These are phyloP conservation scores for Platanthera zijinensis DNA, from an alignment of 106 monocot species.

Conservation along the genomic window DNA sequence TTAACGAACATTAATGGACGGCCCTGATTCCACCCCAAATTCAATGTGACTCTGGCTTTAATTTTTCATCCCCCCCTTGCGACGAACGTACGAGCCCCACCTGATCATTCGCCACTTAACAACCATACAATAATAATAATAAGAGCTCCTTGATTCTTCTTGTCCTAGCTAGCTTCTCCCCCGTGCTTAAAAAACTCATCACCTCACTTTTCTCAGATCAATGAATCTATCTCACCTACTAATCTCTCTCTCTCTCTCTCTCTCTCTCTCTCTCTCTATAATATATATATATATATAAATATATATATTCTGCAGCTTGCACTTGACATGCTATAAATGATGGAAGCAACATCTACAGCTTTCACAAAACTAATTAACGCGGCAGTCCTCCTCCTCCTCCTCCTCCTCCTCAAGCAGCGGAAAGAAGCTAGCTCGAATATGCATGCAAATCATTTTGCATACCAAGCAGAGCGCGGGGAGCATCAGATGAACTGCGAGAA, in stretches of 20 bases:
- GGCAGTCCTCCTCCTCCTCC: neutral
- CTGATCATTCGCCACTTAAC: neutral
- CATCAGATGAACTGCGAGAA: neutral
- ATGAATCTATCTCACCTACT: slow-evolving; percentile 5
- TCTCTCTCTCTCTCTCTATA: neutral
- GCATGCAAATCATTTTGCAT: slow-evolving; percentile 2
- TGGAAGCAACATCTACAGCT: neutral
- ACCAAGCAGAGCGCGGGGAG: too few relatives aligned
- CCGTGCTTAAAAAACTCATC: neutral
- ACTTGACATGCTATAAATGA: neutral
- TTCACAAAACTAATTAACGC: neutral
- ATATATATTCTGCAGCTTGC: neutral
- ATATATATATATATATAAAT: neutral
- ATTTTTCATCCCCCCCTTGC: too few relatives aligned
- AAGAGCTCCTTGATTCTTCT: neutral
- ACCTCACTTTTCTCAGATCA: neutral
- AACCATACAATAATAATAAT: slow-evolving; percentile 4
- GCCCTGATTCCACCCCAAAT: too few relatives aligned
- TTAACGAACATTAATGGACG: too few relatives aligned
- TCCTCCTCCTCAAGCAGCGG: neutral
- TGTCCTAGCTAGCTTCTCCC: neutral
- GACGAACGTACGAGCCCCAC: too few relatives aligned
- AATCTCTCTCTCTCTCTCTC: slow-evolving; percentile 1
- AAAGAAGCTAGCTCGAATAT: neutral
- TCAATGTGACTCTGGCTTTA: too few relatives aligned